These are phyloP conservation scores for Vigna nakashimae DNA, from an alignment of 306 rosid genomes.

Conservation along the genomic window DNA sequence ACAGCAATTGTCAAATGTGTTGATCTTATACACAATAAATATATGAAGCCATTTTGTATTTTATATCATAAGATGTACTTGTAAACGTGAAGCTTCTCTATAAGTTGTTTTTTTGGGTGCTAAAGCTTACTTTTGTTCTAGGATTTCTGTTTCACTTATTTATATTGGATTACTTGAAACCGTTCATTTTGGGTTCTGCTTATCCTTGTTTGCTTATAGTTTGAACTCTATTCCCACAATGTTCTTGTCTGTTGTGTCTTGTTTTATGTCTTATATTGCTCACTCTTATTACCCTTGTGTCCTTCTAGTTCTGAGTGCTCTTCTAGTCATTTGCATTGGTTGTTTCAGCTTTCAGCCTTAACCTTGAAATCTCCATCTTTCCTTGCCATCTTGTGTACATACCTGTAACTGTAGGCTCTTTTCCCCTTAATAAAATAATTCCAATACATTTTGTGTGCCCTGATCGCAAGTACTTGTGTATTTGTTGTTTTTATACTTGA, in stretches of 20 bases:
- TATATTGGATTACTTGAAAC: constrained; percentile 14
- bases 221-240: neutral
- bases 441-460: constrained; percentile 2
- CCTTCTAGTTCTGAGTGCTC: neutral
- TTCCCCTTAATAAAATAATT: constrained; percentile 7
- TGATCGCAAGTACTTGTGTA: neutral
- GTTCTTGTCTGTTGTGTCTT: constrained; percentile 1
- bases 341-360: neutral
- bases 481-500: neutral
- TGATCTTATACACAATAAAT: neutral
- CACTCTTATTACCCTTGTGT: neutral
- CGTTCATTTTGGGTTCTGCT: constrained; percentile 6
- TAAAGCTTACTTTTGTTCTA: neutral
- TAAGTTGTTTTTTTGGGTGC: neutral
- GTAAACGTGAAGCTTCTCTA: constrained; percentile 6
- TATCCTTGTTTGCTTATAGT: constrained; percentile 19
- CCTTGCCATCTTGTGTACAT: neutral
- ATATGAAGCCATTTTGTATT: constrained; percentile 1
- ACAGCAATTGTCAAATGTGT: neutral
- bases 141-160: neutral
- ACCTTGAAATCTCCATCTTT: neutral
- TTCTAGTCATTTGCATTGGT: neutral
- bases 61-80: neutral
- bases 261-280: constrained; percentile 5
- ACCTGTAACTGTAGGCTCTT: constrained; percentile 13